Conservation (phyloP, 2,329 filamentous ascomycete genomes). For the Grosmannia clavigera region DNA sequence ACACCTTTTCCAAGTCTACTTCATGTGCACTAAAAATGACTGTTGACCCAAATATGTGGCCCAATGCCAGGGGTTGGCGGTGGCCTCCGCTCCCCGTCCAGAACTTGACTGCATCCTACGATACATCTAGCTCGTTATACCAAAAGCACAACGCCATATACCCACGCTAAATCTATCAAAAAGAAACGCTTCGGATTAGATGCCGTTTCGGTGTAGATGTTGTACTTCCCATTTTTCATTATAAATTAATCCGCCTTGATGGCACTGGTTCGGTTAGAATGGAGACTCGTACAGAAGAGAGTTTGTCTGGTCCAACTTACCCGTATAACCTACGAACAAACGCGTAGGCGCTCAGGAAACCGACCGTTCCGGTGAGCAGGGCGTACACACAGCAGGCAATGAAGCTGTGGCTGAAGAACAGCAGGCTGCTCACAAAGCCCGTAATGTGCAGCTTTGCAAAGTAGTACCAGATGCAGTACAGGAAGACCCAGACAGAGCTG, state of each 20-base stretch:
- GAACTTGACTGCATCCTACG: background rate
- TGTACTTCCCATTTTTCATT: background rate
- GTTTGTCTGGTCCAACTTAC: conserved; percentile 30
- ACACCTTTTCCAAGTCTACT: background rate
- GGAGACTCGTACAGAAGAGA: no score
- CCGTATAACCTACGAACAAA: conserved; percentile 77
- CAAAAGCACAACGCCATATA: conserved; percentile 7
- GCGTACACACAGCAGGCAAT: conserved; percentile 74
- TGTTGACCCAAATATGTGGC: background rate
- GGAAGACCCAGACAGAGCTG: conserved; percentile 69
- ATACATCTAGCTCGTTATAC: conserved; percentile 1
- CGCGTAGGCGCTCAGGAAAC: conserved; percentile 71
- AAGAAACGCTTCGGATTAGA: background rate
- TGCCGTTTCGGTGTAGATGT: background rate
- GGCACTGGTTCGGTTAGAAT: conserved; percentile 22
- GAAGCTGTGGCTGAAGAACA: conserved; percentile 80
- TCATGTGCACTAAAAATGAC: background rate
- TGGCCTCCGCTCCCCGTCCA: background rate
- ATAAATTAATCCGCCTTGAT: conserved; percentile 35
- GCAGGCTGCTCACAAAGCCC: conserved; percentile 63
- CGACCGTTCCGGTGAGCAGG: conserved; percentile 69
- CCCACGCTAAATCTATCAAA: conserved; percentile 1
- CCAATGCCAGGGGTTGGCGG: background rate
- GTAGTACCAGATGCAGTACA: conserved; percentile 78
- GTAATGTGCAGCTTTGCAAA: conserved; percentile 67